Evolutionary conservation across 2,329 filamentous ascomycete genomes (phyloP).

Genomic region (Hypoxylon sp.): DNA sequence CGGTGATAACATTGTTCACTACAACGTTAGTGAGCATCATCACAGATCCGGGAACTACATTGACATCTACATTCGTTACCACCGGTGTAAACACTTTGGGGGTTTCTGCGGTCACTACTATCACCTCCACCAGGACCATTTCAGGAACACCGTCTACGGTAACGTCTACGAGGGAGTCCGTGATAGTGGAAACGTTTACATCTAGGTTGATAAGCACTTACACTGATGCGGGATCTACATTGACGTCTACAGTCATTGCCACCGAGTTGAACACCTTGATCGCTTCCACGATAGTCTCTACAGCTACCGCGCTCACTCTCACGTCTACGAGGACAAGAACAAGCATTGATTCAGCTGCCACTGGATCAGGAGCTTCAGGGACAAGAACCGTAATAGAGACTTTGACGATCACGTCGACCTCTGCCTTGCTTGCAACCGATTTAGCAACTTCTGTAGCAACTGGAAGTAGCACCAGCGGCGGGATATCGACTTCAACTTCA

Average conservation of each 20-base stretch:
- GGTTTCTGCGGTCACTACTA: no score
- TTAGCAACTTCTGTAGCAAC: neutral
- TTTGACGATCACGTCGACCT: conserved; percentile 24
- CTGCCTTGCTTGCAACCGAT: conserved; percentile 2
- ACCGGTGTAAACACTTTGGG: neutral
- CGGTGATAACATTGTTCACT: conserved; percentile 14
- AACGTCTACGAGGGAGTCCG: no score
- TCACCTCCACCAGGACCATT: no score
- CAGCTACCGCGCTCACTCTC: no score
- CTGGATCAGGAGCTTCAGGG: conserved; percentile 15
- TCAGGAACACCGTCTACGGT: conserved; percentile 4
- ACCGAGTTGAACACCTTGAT: no score
- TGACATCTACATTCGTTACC: conserved; percentile 11
- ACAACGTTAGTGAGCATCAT: conserved; percentile 17
- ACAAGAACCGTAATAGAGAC: conserved; percentile 19
- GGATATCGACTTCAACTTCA: neutral
- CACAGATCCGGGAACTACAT: conserved; percentile 8
- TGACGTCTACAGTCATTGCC: no score
- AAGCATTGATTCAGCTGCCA: conserved; percentile 15
- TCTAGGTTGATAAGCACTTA: no score
- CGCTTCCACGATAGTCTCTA: no score
- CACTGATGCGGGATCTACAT: no score
- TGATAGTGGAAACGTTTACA: no score
- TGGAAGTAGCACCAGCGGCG: neutral
- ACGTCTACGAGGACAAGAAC: conserved; percentile 26